Evolutionary conservation across 1,284 basidiomycete genomes (phyloP), one percentile per base, ranked within the genome.

Genomic region (Xanthoconium separans): DNA sequence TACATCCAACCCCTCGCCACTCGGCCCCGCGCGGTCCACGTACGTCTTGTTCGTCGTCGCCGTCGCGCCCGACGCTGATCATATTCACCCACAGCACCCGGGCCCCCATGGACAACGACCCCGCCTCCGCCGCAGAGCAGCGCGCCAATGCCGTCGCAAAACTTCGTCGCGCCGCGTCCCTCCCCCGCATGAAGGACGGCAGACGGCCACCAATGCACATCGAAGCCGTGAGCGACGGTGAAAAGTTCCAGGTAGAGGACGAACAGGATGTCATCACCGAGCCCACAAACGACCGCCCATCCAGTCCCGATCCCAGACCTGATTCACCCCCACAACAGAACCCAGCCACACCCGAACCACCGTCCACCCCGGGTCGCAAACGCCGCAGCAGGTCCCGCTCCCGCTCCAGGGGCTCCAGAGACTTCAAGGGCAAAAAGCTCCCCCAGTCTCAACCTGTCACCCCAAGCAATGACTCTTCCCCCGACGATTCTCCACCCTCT

Each of bases 161-260:
- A 74, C 82, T 95, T 60, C 93, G 91, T 73, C 84, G 93, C 61
- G 92, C 93, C 37, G 91, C 92, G 46, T 94, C 92, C 20, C 74
- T 95, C 29, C 93, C 93, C 36, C 82, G 93, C 52, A 90, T 90
- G 81, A 91, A 92, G 68, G 88, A 93, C 69, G 92, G 91, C 2
- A 76, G 91, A 47, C 78, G 93, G 45, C 89, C 89, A 1, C 86
- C 87, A 44, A 90, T 91, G 87, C 89, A 89, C 62, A 79, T 81
- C 59, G 87, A 90, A 61, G 85, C 82, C 20, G 80, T 89, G 47
- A 89, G 86, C 64, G 89, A 91, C 65, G 86, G 88, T 13, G 89
- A 91, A 69, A 82, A 79, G 63, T 75, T 74, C 39, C 75, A 74
- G 36, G 72, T 63, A 36, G 78, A 76, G 46, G 65, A 65, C 47